Evolutionary conservation across 2,329 filamentous ascomycete genomes (phyloP), one percentile per base, ranked within the genome.

Genomic region (Dissoconium aciculare): DNA sequence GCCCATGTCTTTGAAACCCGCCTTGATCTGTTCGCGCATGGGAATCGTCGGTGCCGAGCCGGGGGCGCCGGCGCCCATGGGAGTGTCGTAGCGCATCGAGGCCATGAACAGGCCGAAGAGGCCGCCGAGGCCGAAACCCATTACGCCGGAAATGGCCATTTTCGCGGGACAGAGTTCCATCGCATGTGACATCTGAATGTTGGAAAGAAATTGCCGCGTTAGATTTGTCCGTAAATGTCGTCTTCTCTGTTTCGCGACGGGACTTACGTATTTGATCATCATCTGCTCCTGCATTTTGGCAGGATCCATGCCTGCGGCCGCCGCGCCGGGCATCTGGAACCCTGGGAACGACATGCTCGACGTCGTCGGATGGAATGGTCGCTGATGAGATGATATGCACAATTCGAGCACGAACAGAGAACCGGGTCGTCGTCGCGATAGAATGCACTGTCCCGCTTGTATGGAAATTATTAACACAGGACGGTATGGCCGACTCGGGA

Each of bases 91-190:
- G 58, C 83, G 78, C 89, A 98, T 98, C 15, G 81, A 89, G 36
- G 85, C 83, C 87, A 95, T 98, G 65, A 98, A 98, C 49, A 95
- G 69, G 45, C 89, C 89, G 46, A 98, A 98, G 26, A 91, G 65
- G 49, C 84, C 89, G 40, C 89, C 89, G 43, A 98, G 76, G 21
- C 77, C 89, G 49, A 94, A 94, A 11, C 89, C 89, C 72, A 91
- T 91, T 14, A 78, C 81, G 34, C 87, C 89, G 0, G 85, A 80
- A 59, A 98, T 78, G 45, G 73, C 76, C 11, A 83, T 80, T 58
- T 98, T 98, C 35, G 76, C 76, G 14, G 78, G 73, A 54, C 89
- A 98, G 17, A 82, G 91, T 58, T 95, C 85, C 82, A 94, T 93
- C 26, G 74, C 72, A 14, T 65, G 59, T 66, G 83, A 73, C 63